phyloP scores from a whole-genome alignment of 345 rosid genomes.

The Salix koriyanagi region DNA sequence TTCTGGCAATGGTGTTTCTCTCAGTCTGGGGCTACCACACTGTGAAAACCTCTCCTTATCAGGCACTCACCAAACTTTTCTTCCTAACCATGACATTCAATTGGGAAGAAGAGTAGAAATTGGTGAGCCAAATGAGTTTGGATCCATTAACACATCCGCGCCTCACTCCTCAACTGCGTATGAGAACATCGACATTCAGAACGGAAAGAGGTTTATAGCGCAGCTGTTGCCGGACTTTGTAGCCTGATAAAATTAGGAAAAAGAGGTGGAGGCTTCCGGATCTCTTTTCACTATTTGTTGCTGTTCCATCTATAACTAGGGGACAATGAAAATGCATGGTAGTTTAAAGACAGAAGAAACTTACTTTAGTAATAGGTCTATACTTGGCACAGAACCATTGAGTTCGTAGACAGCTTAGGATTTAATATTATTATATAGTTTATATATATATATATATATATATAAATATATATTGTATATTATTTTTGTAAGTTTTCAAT shows the following conservation, averaged over 20 bases:
- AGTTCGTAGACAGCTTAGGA: conserved; percentile 55
- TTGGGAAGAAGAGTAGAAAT: conserved; percentile 73
- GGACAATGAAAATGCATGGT: conserved; percentile 35
- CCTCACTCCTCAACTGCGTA: conserved; percentile 66
- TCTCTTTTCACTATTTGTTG: conserved; percentile 31
- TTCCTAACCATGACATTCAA: conserved; percentile 71
- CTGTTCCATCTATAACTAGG: conserved; percentile 20
- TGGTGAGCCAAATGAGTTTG: conserved; percentile 64
- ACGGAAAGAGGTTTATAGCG: conserved; percentile 81
- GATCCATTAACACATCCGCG: conserved; percentile 38
- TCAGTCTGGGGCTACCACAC: conserved; percentile 83
- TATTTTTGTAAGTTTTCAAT: conserved; percentile 73
- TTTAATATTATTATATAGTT: conserved; percentile 47
- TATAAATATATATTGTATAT: conserved; percentile 50
- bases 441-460: neutral
- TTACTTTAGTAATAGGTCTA: conserved; percentile 58
- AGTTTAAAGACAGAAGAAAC: conserved; percentile 38
- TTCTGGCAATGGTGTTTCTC: conserved; percentile 80
- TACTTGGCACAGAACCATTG: conserved; percentile 55
- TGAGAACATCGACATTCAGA: conserved; percentile 72
- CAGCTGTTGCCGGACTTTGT: conserved; percentile 89
- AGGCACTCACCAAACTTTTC: conserved; percentile 66
- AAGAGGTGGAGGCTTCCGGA: conserved; percentile 2
- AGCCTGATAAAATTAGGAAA: conserved; percentile 35
- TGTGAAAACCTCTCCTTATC: conserved; percentile 77